phyloP scores from a whole-genome alignment of 139 green algal species.

The Coelastrella sp. region DNA sequence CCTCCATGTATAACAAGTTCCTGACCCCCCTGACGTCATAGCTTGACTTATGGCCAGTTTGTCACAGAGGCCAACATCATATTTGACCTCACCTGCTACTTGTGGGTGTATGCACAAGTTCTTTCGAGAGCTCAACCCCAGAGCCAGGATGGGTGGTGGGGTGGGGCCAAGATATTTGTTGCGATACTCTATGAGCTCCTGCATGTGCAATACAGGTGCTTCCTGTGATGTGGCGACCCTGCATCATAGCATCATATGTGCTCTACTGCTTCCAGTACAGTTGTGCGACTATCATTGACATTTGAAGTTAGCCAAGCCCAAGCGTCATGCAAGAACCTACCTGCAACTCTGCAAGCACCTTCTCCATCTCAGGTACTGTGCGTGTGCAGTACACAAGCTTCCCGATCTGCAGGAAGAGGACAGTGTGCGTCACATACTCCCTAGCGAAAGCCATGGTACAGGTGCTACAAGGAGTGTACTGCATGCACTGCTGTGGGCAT shows the following conservation, averaged over 20 bases:
- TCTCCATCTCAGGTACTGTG: constrained; percentile 99
- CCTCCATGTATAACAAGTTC: too few species aligned
- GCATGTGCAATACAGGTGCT: not conserved
- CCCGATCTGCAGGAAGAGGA: constrained; percentile 66
- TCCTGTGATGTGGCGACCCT: not conserved
- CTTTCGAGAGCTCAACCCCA: constrained; percentile 94
- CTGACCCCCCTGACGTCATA: too few species aligned
- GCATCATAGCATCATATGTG: not conserved
- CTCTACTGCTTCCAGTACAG: not conserved
- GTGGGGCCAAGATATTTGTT: constrained; percentile 69
- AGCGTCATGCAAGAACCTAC: not conserved
- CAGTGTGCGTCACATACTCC: too few species aligned
- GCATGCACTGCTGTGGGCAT: not conserved
- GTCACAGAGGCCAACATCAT: too few species aligned
- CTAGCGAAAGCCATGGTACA: not conserved
- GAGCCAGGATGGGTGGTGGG: constrained; percentile 86
- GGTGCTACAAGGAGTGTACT: not conserved
- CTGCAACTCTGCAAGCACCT: constrained; percentile 89
- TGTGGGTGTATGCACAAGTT: constrained; percentile 97
- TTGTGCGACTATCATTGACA: too few species aligned
- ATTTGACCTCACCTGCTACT: constrained; percentile 76
- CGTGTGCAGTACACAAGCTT: constrained; percentile 99
- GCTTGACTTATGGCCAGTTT: too few species aligned
- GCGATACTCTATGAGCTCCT: constrained; percentile 90
- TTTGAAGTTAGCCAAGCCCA: too few species aligned